These are phyloP conservation scores for Musa beccarii DNA, from an alignment of 176 grass and related monocot genomes.

Conservation along the genomic window DNA sequence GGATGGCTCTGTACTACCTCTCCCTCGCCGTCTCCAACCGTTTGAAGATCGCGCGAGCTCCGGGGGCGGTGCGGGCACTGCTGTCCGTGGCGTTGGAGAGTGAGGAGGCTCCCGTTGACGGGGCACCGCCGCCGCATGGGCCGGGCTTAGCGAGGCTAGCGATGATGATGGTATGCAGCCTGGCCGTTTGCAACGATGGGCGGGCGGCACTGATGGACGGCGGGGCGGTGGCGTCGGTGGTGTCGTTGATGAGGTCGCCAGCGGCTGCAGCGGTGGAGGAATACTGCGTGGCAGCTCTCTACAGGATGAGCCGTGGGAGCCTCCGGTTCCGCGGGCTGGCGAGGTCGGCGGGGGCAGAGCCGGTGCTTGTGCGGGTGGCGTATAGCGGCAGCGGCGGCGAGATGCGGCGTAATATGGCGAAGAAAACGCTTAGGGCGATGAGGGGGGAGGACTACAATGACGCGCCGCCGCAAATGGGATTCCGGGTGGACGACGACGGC, in stretches of 20 bases:
- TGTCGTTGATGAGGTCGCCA: constrained; percentile 30
- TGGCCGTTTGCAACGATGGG: constrained; percentile 50
- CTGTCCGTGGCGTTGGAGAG: constrained; percentile 32
- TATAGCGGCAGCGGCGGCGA: constrained; percentile 27
- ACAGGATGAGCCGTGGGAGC: constrained; percentile 74
- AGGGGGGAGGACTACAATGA: constrained; percentile 35
- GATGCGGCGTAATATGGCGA: constrained; percentile 63
- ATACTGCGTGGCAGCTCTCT: constrained; percentile 62
- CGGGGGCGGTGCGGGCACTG: constrained; percentile 42
- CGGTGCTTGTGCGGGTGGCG: constrained; percentile 42
- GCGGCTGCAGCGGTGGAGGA: constrained; percentile 34
- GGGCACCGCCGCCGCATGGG: constrained; percentile 17
- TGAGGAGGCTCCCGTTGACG: neutral
- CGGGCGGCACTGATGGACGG: constrained; percentile 69
- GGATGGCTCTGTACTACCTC: constrained; percentile 86
- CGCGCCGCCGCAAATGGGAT: neutral
- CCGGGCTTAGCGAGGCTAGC: constrained; percentile 39
- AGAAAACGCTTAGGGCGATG: constrained; percentile 59
- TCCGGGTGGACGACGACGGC: constrained; percentile 23
- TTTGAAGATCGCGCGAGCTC: constrained; percentile 50
- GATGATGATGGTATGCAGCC: constrained; percentile 76
- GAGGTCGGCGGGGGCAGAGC: constrained; percentile 46
- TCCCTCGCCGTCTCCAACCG: constrained; percentile 55
- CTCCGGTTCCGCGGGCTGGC: constrained; percentile 69
- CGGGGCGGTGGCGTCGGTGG: constrained; percentile 43